Evolutionary conservation across 2,329 filamentous ascomycete species (phyloP).

Genomic region (Exophiala alcalophila): DNA sequence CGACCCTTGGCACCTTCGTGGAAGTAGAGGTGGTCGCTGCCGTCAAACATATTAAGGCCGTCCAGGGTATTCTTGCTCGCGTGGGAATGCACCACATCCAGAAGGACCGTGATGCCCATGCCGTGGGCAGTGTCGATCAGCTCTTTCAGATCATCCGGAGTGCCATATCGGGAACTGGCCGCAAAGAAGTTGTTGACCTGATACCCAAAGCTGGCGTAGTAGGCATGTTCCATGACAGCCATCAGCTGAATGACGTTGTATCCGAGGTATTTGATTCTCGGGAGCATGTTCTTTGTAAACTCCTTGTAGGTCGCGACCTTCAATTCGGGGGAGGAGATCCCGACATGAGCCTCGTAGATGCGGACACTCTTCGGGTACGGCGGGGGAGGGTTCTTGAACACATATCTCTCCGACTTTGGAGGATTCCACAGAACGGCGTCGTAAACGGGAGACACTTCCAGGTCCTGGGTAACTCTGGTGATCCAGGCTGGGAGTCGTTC

Average conservation of each 20-base stretch:
- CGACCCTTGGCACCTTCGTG: constrained; percentile 79
- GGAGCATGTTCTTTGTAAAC: constrained; percentile 88
- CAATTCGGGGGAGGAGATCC: constrained; percentile 88
- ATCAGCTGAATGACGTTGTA: constrained; percentile 99
- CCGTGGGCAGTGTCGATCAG: constrained; percentile 92
- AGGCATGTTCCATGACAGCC: constrained; percentile 99
- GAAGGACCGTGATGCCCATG: constrained; percentile 82
- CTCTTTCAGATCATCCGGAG: constrained; percentile 93
- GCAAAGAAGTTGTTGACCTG: constrained; percentile 99
- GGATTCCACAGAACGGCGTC: constrained; percentile 98
- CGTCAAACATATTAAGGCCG: constrained; percentile 93
- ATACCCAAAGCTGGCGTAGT: constrained; percentile 98
- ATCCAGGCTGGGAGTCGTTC: constrained; percentile 96
- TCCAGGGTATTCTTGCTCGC: constrained; percentile 97
- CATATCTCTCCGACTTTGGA: constrained; percentile 69
- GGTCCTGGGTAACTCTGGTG: constrained; percentile 91
- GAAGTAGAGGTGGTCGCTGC: constrained; percentile 93
- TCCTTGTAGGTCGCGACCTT: constrained; percentile 94
- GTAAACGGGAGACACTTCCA: constrained; percentile 84
- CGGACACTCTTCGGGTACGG: constrained; percentile 81
- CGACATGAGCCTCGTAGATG: constrained; percentile 98
- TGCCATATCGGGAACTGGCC: constrained; percentile 89
- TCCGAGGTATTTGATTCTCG: constrained; percentile 81
- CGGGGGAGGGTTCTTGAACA: constrained; percentile 78
- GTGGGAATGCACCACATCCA: constrained; percentile 97